phyloP scores from a whole-genome alignment of 495 filamentous ascomycete species.

The Hypoxylon trugodes region DNA sequence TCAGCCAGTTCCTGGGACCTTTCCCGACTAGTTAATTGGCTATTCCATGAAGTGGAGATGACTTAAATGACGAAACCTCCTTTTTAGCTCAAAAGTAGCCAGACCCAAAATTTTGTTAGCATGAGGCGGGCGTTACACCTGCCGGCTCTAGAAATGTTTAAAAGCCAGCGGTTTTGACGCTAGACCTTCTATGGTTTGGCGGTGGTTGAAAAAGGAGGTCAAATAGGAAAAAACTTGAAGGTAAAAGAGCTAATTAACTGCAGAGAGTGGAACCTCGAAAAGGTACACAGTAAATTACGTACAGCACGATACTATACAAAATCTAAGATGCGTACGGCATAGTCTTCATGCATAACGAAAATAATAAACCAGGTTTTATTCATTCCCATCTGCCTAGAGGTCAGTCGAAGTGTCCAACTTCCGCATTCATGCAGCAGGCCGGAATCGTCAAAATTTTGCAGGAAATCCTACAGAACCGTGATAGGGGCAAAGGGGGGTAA shows the following conservation, averaged over 20 bases:
- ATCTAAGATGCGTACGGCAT: slow-evolving; percentile 6
- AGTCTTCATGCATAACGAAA: slow-evolving; percentile 22
- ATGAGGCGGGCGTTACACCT: slow-evolving; percentile 11
- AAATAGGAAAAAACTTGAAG: neutral
- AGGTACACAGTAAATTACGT: neutral
- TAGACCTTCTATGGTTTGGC: slow-evolving; percentile 11
- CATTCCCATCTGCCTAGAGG: slow-evolving; percentile 9
- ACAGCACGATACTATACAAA: neutral
- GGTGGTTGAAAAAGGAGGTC: neutral
- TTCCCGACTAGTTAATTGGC: slow-evolving; percentile 4
- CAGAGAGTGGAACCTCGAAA: neutral
- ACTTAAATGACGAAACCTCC: slow-evolving; percentile 39
- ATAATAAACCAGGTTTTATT: slow-evolving; percentile 15
- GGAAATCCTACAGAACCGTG: slow-evolving; percentile 10
- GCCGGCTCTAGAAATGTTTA: slow-evolving; percentile 25
- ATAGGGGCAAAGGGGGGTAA: slow-evolving; percentile 17
- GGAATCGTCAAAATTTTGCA: slow-evolving; percentile 33
- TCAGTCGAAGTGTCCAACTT: slow-evolving; percentile 25
- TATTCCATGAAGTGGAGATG: slow-evolving; percentile 21
- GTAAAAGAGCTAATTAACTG: too few relatives aligned
- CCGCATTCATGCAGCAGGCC: slow-evolving; percentile 31
- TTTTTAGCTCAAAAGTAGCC: slow-evolving; percentile 12
- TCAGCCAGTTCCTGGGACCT: slow-evolving; percentile 5
- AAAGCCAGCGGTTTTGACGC: slow-evolving; percentile 2
- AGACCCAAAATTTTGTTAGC: slow-evolving; percentile 22